Conservation (phyloP, 2,329 filamentous ascomycete genomes). For the Pseudocercospora fuligena region DNA sequence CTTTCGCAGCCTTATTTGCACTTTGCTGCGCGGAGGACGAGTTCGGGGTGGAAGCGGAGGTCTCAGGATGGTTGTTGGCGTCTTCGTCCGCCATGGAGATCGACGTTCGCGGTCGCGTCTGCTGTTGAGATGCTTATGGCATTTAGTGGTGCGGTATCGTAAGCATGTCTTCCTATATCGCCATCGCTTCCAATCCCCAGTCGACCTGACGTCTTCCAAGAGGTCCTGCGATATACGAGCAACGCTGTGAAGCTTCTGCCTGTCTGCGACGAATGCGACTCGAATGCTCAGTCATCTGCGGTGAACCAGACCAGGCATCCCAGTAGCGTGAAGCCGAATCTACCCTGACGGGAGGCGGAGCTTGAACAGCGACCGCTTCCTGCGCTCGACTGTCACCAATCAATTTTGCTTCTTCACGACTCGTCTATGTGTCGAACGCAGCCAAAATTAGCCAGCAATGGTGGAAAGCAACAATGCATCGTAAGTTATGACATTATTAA, state of each 20-base stretch:
- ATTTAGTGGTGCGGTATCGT: not conserved
- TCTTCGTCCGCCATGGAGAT: constrained; percentile 20
- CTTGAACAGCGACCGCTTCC: not conserved
- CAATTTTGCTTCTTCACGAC: not conserved
- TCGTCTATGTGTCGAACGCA: not conserved
- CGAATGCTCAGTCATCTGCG: constrained; percentile 2
- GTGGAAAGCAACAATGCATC: not conserved
- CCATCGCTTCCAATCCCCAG: not conserved
- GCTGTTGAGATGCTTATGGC: not conserved
- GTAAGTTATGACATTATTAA: not conserved
- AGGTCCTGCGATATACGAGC: not conserved
- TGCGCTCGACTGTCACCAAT: not conserved
- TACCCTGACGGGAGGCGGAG: not conserved
- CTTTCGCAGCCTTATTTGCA: constrained; percentile 65
- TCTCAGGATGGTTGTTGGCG: constrained; percentile 29
- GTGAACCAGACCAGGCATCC: not conserved
- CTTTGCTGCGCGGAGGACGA: constrained; percentile 22
- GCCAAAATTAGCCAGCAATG: not conserved
- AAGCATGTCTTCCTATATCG: not conserved
- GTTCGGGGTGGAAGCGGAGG: constrained; percentile 33
- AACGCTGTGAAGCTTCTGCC: constrained; percentile 1
- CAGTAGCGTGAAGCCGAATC: not conserved
- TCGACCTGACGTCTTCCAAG: constrained; percentile 8
- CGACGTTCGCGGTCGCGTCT: constrained; percentile 3
- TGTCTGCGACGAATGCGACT: constrained; percentile 9